Evolutionary conservation across 805 yeast genomes (phyloP).

Genomic region (Suhomyces sp.): DNA sequence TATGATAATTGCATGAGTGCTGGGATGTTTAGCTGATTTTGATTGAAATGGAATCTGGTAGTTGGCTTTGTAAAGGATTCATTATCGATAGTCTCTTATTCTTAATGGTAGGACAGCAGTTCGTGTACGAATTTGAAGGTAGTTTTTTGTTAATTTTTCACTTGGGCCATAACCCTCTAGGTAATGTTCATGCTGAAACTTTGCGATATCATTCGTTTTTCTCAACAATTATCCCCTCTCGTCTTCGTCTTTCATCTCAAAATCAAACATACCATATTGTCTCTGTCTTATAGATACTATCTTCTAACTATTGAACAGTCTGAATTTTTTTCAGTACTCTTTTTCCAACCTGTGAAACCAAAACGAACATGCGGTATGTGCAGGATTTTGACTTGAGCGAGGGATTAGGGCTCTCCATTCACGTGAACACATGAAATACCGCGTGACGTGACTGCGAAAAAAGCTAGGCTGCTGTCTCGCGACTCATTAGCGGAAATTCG

Average conservation of each 20-base stretch:
- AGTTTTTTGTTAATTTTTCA: too few relatives aligned
- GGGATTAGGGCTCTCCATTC: not conserved
- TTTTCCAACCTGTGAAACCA: not conserved
- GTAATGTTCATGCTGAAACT: not conserved
- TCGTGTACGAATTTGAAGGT: too few relatives aligned
- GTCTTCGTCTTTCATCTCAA: not conserved
- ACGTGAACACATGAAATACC: slow-evolving; percentile 1
- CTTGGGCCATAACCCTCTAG: too few relatives aligned
- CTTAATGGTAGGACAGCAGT: too few relatives aligned
- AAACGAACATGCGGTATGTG: not conserved
- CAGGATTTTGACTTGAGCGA: not conserved
- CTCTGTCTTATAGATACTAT: slow-evolving; percentile 11
- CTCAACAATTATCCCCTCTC: not conserved
- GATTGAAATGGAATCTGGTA: too few relatives aligned
- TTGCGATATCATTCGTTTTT: not conserved
- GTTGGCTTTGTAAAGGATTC: too few relatives aligned
- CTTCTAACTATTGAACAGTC: slow-evolving; percentile 1
- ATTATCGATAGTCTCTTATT: too few relatives aligned
- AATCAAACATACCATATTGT: slow-evolving; percentile 14
- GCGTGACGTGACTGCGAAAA: slow-evolving; percentile 2
- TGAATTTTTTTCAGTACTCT: slow-evolving; percentile 2
- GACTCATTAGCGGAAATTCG: too few relatives aligned
- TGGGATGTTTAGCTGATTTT: too few relatives aligned
- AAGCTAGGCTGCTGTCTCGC: too few relatives aligned
- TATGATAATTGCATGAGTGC: too few relatives aligned